phyloP scores from a whole-genome alignment of 108 stramenopile genomes.

The Thalassiosira profunda region DNA sequence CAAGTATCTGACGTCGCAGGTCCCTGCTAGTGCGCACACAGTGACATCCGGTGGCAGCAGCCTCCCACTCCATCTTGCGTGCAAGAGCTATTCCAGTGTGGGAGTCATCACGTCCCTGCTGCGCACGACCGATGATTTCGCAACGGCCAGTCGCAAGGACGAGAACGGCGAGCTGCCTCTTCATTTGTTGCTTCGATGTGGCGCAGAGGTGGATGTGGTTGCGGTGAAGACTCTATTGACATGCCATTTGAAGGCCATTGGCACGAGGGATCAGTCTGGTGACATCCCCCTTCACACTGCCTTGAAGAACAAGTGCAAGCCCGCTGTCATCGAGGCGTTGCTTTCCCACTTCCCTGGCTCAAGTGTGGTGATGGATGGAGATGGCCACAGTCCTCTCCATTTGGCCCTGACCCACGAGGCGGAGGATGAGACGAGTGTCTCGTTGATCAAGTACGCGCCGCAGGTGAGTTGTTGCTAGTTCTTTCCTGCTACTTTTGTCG shows the following conservation, averaged over 20 bases:
- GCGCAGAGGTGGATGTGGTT: conserved; percentile 84
- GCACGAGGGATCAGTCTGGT: conserved; percentile 82
- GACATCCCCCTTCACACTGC: conserved; percentile 87
- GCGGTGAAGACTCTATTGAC: conserved; percentile 90
- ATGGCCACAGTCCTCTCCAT: conserved; percentile 80
- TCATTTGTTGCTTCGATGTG: conserved; percentile 87
- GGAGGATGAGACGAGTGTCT: conserved; percentile 83
- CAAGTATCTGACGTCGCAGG: conserved; percentile 81
- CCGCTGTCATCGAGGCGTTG: conserved; percentile 75
- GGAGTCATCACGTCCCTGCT: conserved; percentile 87
- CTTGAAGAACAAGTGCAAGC: conserved; percentile 75
- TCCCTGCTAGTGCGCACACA: conserved; percentile 83
- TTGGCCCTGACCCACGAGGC: conserved; percentile 83
- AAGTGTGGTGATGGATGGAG: conserved; percentile 76
- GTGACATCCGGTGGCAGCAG: conserved; percentile 85
- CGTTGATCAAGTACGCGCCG: conserved; percentile 85
- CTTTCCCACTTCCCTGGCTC: conserved; percentile 84
- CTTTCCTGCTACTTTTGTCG: too few relatives aligned
- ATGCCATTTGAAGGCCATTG: conserved; percentile 80
- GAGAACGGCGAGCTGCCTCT: conserved; percentile 90
- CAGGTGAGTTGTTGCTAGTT: conserved; percentile 50
- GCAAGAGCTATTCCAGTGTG: conserved; percentile 83
- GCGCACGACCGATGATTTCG: conserved; percentile 72
- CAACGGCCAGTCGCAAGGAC: conserved; percentile 81
- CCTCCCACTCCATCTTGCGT: conserved; percentile 87